Conservation (phyloP, 257 asterid species). For the Ligustrum vulgare region DNA sequence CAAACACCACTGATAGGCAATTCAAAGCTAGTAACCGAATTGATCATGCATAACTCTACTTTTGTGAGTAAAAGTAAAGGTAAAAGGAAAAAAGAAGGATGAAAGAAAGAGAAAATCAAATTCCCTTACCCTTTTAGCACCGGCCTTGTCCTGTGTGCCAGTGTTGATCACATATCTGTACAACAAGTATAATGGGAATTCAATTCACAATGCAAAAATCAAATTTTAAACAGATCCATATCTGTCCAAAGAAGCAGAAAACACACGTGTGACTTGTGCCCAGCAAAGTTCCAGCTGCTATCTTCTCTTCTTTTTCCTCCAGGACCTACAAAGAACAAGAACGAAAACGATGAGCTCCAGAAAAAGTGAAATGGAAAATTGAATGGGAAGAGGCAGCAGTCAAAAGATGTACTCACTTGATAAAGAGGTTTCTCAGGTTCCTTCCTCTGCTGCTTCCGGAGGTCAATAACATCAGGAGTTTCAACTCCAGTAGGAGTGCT, state of each 20-base stretch:
- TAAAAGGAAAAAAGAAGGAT: background rate
- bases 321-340: constrained; percentile 58
- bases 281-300: constrained; percentile 79
- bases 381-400: background rate
- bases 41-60: background rate
- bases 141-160: constrained; percentile 84
- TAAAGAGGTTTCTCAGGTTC: constrained; percentile 96
- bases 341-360: constrained; percentile 14
- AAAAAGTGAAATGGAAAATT: background rate
- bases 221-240: background rate
- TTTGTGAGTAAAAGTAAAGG: background rate
- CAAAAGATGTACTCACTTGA: constrained; percentile 46
- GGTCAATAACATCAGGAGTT: constrained; percentile 97
- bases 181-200: constrained; percentile 9
- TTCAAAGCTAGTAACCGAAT: background rate
- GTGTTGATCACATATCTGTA: constrained; percentile 83
- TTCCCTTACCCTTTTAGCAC: constrained; percentile 78
- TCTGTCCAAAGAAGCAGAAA: constrained; percentile 10
- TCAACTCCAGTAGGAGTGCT: constrained; percentile 99
- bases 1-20: background rate
- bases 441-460: constrained; percentile 97
- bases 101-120: constrained; percentile 1
- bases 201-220: constrained; percentile 2
- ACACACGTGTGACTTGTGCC: constrained; percentile 84
- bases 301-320: constrained; percentile 87